Conservation (phyloP, 768 basidiomycete genomes). For the Mycena olivaceomarginata region DNA sequence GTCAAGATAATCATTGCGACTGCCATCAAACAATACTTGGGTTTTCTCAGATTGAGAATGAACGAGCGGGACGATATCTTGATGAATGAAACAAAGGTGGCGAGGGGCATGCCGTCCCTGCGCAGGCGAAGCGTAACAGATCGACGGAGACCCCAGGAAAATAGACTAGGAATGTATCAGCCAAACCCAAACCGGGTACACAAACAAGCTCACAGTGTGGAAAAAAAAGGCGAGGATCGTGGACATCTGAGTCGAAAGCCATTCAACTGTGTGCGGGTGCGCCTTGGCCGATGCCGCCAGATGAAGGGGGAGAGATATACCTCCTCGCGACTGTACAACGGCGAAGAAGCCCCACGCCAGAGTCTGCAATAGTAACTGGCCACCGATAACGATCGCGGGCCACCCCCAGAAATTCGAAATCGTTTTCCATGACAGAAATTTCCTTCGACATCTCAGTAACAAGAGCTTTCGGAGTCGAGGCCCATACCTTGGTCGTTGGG, state of each 20-base stretch:
- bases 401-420: background rate
- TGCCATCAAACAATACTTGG: background rate
- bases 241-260: background rate
- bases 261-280: background rate
- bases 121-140: background rate
- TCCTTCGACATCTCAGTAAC: background rate
- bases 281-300: background rate
- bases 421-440: background rate
- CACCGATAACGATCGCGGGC: background rate
- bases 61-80: background rate
- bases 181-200: background rate
- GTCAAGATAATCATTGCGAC: slow-evolving; percentile 3
- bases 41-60: background rate
- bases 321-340: background rate
- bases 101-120: slow-evolving; percentile 1
- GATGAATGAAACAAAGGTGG: background rate
- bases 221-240: background rate
- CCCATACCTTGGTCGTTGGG: too few species aligned
- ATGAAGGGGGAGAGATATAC: background rate
- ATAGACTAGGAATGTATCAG: background rate
- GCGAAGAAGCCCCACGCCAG: background rate
- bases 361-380: background rate
- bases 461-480: too few species aligned
- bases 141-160: background rate
- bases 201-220: background rate